These are phyloP conservation scores for Paulownia fortunei DNA, from an alignment of 257 asterid species.

Conservation along the genomic window DNA sequence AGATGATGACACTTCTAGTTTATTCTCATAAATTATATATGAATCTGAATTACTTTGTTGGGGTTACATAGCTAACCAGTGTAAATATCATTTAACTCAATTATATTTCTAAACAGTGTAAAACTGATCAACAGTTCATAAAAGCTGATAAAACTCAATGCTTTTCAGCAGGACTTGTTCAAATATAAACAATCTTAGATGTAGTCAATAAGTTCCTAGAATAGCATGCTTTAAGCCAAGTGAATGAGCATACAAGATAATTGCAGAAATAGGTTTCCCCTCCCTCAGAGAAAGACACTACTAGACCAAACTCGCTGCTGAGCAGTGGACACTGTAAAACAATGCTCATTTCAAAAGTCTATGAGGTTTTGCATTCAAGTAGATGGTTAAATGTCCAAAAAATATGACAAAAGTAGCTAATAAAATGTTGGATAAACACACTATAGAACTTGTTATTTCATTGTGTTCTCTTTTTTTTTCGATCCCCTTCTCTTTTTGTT, in stretches of 20 bases:
- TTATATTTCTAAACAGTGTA: not conserved
- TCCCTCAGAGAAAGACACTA: not conserved
- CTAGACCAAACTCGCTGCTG: not conserved
- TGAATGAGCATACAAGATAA: constrained; percentile 3
- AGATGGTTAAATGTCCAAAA: not conserved
- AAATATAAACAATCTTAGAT: not conserved
- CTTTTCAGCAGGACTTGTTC: not conserved
- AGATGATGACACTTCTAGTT: not conserved
- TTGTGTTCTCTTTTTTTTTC: not conserved
- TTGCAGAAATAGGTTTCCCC: not conserved
- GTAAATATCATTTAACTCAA: not conserved
- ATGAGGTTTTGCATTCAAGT: not conserved
- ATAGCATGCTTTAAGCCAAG: constrained; percentile 17
- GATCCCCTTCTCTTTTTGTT: no score
- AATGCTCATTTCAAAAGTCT: not conserved
- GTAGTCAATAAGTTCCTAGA: not conserved
- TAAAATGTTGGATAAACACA: not conserved
- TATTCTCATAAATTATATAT: not conserved
- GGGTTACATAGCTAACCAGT: no score
- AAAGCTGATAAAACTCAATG: not conserved
- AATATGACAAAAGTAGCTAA: not conserved
- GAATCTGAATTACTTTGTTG: not conserved
- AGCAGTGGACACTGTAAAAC: not conserved
- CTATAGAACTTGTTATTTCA: not conserved
- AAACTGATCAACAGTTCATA: not conserved